phyloP scores from a whole-genome alignment of 345 rosid species.

The Mangifera indica region DNA sequence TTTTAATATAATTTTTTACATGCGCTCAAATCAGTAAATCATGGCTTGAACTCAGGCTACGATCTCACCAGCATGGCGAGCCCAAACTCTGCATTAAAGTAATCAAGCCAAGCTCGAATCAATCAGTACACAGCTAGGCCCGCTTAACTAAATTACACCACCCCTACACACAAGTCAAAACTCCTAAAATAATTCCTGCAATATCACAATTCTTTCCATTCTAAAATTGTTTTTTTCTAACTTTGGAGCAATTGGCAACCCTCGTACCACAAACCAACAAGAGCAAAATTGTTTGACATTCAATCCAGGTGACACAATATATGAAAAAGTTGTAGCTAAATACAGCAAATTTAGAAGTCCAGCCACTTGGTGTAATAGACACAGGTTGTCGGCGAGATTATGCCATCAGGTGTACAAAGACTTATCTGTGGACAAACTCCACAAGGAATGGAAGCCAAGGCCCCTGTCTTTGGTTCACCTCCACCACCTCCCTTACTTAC shows the following conservation, averaged over 20 bases:
- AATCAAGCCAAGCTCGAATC: no score
- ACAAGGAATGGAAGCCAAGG: conserved; percentile 75
- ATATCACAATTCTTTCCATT: not conserved
- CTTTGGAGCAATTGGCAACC: not conserved
- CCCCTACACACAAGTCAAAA: no score
- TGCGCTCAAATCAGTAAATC: no score
- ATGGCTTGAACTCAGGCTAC: no score
- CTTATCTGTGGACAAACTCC: conserved; percentile 70
- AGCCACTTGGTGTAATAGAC: conserved; percentile 68
- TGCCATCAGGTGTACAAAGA: conserved; percentile 64
- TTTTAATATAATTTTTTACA: no score
- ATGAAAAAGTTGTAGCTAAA: not conserved
- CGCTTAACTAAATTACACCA: no score
- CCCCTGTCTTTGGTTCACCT: conserved; percentile 23
- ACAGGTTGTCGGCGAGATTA: conserved; percentile 63
- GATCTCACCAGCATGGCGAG: no score
- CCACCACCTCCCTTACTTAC: not conserved
- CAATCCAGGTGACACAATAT: not conserved
- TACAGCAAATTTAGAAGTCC: conserved; percentile 43
- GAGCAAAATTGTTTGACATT: not conserved
- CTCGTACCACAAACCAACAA: not conserved
- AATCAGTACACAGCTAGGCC: no score
- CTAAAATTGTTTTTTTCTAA: no score
- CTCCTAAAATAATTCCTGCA: not conserved
- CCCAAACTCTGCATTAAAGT: no score